Conservation (phyloP, 805 yeast species). For the Candida boidinii region DNA sequence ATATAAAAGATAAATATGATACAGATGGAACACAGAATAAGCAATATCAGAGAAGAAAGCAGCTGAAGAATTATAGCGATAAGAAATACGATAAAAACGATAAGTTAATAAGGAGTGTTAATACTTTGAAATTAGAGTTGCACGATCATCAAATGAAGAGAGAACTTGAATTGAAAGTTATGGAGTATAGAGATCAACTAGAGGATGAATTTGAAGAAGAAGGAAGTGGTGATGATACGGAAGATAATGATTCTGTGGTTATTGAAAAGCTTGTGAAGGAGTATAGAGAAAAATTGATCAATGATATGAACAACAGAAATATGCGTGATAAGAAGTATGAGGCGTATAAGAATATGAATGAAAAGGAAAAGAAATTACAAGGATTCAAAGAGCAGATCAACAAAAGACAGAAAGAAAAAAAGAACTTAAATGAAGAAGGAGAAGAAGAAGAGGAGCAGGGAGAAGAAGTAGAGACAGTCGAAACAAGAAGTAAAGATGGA, state of each 20-base stretch:
- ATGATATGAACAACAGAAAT: not conserved
- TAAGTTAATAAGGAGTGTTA: too few species aligned
- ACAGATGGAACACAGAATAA: conserved; percentile 24
- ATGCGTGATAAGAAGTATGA: not conserved
- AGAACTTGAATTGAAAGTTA: conserved; percentile 34
- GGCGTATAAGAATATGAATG: not conserved
- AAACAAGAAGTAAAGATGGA: too few species aligned
- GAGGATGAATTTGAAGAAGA: conserved; percentile 36
- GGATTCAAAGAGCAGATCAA: too few species aligned
- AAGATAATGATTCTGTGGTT: conserved; percentile 27
- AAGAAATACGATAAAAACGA: conserved; percentile 4
- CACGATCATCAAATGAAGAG: conserved; percentile 29
- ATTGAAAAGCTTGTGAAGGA: conserved; percentile 24
- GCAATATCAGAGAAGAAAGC: conserved; percentile 29
- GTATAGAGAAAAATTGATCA: conserved; percentile 16
- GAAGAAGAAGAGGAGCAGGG: not conserved
- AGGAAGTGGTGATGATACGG: conserved; percentile 25
- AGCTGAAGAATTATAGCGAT: conserved; percentile 5
- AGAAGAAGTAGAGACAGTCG: too few species aligned
- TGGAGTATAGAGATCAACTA: conserved; percentile 40
- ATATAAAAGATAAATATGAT: conserved; percentile 11
- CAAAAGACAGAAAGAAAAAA: conserved; percentile 1
- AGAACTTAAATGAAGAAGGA: not conserved
- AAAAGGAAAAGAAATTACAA: too few species aligned
- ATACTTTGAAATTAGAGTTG: too few species aligned